Conservation (phyloP, 1,284 basidiomycete genomes). For the Takashimella koratensis region DNA sequence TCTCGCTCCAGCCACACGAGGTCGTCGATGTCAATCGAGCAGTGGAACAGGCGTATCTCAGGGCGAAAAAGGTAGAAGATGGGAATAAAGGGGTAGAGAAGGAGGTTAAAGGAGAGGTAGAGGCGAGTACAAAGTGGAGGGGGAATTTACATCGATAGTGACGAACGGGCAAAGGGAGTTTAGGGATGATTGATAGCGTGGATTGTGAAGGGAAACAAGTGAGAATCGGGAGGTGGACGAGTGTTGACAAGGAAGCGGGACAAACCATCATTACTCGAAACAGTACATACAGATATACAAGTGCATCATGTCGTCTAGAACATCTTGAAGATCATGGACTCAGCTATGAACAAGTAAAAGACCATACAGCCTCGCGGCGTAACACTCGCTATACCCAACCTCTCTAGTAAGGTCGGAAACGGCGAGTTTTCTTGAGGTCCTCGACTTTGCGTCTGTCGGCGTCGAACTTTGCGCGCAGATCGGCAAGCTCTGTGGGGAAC, state of each 20-base stretch:
- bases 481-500: slow-evolving; percentile 60
- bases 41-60: slow-evolving; percentile 47
- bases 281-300: no score
- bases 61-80: slow-evolving; percentile 23
- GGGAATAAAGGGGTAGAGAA: slow-evolving; percentile 3
- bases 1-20: slow-evolving; percentile 43
- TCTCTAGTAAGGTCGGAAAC: slow-evolving; percentile 80
- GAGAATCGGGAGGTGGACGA: no score
- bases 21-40: slow-evolving; percentile 49
- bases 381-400: no score
- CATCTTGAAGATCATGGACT: no score
- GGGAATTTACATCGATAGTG: slow-evolving; percentile 29
- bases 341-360: no score
- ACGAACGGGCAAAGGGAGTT: not conserved
- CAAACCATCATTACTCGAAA: no score
- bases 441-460: slow-evolving; percentile 82
- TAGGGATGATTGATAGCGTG: not conserved
- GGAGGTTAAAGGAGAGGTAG: not conserved
- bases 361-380: no score
- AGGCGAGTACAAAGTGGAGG: slow-evolving; percentile 16
- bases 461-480: slow-evolving; percentile 76
- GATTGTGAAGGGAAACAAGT: not conserved
- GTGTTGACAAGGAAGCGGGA: no score
- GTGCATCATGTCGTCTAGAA: no score
- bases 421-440: slow-evolving; percentile 68